phyloP scores from a whole-genome alignment of 495 filamentous ascomycete species.

The Chaetomidium leptoderma region DNA sequence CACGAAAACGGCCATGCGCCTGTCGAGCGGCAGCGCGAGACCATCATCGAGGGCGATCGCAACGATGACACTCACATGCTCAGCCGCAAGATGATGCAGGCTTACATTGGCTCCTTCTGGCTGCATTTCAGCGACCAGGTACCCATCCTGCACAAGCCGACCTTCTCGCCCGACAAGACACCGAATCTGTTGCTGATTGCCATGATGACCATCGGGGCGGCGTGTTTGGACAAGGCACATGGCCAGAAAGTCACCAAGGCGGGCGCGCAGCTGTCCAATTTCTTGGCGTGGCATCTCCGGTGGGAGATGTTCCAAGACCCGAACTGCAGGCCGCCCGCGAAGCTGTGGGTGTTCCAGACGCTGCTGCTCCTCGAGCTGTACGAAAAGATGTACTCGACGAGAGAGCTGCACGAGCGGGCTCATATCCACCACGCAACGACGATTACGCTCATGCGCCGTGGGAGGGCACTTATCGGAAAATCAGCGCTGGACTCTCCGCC shows the following conservation, averaged over 20 bases:
- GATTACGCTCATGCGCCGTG: constrained; percentile 89
- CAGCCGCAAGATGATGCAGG: constrained; percentile 90
- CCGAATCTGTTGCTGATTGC: constrained; percentile 81
- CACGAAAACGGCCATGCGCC: constrained; percentile 74
- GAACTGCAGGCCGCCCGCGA: constrained; percentile 89
- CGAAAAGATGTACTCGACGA: constrained; percentile 94
- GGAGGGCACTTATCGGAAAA: constrained; percentile 85
- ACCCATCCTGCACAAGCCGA: constrained; percentile 90
- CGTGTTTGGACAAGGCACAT: constrained; percentile 77
- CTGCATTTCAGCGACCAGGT: constrained; percentile 90
- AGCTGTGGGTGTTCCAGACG: constrained; percentile 97
- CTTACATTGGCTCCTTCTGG: constrained; percentile 93
- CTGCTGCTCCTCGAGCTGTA: constrained; percentile 85
- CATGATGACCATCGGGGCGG: constrained; percentile 92
- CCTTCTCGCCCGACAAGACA: constrained; percentile 81
- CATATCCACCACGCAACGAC: constrained; percentile 98
- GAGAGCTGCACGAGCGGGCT: constrained; percentile 87
- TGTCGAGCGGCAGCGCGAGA: constrained; percentile 69
- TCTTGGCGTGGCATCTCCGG: constrained; percentile 84
- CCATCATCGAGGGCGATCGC: constrained; percentile 71
- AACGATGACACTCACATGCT: constrained; percentile 70
- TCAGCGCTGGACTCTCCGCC: constrained; percentile 84
- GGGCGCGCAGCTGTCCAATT: constrained; percentile 74
- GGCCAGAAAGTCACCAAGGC: constrained; percentile 66
- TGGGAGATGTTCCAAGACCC: constrained; percentile 90